Evolutionary conservation across 768 basidiomycete species (phyloP), one percentile per base, ranked within the genome.

Genomic region (Podaxis rugospora): DNA sequence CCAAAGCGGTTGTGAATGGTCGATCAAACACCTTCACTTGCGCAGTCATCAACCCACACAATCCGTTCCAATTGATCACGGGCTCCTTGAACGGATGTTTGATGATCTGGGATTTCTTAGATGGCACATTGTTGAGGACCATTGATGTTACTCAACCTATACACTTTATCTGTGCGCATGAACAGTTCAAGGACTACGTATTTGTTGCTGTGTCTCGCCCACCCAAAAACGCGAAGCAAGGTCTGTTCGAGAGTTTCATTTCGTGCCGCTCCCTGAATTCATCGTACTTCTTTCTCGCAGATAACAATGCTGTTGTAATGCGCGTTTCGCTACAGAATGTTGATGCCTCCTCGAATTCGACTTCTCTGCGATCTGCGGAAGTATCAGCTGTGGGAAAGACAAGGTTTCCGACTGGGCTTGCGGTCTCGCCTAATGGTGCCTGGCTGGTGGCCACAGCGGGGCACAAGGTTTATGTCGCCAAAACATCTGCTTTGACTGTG

Each of bases 61-160:
- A 97, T 73, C 80, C 86, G 25, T 91, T 93, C 64, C 97, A 98
- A 71, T 74, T 99, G 64, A 85, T 98, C 64, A 93, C 93, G 10
- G 88, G 86, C 51, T 92, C 92, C 6, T 67, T 87, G 62, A 90
- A 94, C 66, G 96, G 95, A n/a, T 81, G 80, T 37, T 74, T 98
- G 63, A 84, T 91, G 70, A 75, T 97, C 25, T 99, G 97, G 97
- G 94, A 98, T 74, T 95, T 90, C 72, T 75, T 95, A 39, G 95
- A 97, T 61, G 94, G 88, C 4, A 77, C 80, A 6, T 75, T 97
- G 10, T 76, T 98, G 62, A 85, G 87, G 62, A 91, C 88, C 1
- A 82, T 97, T 63, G 79, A 84, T 59, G 68, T 93, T 47, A 80
- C 79, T 28, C 83, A 89, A 62, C 85, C 89, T 13, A 86, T 95